phyloP scores from a whole-genome alignment of 805 yeast genomes.

The Candida alai region DNA sequence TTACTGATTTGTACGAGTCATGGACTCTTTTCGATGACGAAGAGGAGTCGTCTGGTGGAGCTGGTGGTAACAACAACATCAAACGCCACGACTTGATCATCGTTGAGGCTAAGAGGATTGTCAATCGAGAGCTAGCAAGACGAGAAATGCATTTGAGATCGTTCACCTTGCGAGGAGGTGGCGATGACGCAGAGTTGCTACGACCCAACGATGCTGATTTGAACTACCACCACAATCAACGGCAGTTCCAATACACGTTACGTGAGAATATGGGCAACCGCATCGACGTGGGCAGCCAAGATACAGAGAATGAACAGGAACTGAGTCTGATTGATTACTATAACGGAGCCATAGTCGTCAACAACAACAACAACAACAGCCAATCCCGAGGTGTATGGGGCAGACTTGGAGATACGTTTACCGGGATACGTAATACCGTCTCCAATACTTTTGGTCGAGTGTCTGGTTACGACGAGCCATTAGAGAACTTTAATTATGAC shows the following conservation, averaged over 20 bases:
- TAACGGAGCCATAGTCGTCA: background rate
- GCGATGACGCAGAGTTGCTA: constrained; percentile 13
- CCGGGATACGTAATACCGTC: constrained; percentile 16
- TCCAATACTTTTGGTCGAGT: constrained; percentile 4
- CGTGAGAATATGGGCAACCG: constrained; percentile 14
- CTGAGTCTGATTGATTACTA: too few species aligned
- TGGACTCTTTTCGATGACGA: constrained; percentile 39
- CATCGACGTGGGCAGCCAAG: constrained; percentile 18
- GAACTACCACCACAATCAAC: constrained; percentile 27
- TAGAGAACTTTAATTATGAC: constrained; percentile 30
- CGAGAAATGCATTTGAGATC: constrained; percentile 25
- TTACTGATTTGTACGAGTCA: constrained; percentile 34
- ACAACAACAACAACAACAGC: constrained; percentile 2
- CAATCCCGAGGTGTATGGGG: constrained; percentile 20
- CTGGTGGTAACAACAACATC: constrained; percentile 13
- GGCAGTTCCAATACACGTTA: constrained; percentile 20
- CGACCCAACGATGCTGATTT: constrained; percentile 23
- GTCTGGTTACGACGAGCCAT: constrained; percentile 21
- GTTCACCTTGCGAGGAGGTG: constrained; percentile 18
- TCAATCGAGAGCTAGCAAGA: constrained; percentile 29
- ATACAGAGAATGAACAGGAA: constrained; percentile 7
- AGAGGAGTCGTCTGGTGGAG: constrained; percentile 10
- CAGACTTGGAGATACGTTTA: constrained; percentile 21
- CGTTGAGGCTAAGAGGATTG: constrained; percentile 40
- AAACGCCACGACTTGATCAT: constrained; percentile 34